Percentiles rank a stretch among this genome's conserved stretches.
Conservation (phyloP, 2,329 filamentous ascomycete genomes). For the Graphilbum sp. region DNA sequence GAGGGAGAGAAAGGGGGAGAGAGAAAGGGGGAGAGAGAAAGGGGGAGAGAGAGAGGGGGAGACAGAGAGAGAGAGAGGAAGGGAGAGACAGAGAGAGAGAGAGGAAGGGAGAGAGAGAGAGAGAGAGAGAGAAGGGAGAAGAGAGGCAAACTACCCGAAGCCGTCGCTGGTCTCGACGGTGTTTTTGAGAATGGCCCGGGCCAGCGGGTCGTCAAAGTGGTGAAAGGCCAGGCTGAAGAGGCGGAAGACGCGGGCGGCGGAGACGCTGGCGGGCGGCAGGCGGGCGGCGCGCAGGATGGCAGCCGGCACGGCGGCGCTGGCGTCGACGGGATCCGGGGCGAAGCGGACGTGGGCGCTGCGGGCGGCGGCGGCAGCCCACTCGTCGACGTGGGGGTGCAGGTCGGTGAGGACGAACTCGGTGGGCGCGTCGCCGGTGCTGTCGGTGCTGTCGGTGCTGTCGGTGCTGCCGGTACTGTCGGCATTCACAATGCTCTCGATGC, state of each 20-base stretch:
- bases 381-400: constrained; percentile 43
- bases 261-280: neutral
- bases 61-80: too few species aligned
- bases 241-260: constrained; percentile 31
- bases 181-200: constrained; percentile 42
- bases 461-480: constrained; percentile 4
- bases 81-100: too few species aligned
- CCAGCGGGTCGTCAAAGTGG: constrained; percentile 53
- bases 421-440: constrained; percentile 1
- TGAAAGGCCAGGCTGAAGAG: constrained; percentile 64
- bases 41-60: neutral
- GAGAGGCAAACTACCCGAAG: constrained; percentile 32
- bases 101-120: too few species aligned
- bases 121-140: neutral
- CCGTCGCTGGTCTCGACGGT: constrained; percentile 48
- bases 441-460: constrained; percentile 38
- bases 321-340: constrained; percentile 46
- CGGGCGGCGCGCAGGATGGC: constrained; percentile 19
- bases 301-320: constrained; percentile 37
- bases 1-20: neutral
- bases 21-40: neutral
- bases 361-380: constrained; percentile 38
- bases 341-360: constrained; percentile 41
- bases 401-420: constrained; percentile 47
- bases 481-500: constrained; percentile 45